phyloP scores from a whole-genome alignment of 164 flowering plant genomes.

The Sedum album region DNA sequence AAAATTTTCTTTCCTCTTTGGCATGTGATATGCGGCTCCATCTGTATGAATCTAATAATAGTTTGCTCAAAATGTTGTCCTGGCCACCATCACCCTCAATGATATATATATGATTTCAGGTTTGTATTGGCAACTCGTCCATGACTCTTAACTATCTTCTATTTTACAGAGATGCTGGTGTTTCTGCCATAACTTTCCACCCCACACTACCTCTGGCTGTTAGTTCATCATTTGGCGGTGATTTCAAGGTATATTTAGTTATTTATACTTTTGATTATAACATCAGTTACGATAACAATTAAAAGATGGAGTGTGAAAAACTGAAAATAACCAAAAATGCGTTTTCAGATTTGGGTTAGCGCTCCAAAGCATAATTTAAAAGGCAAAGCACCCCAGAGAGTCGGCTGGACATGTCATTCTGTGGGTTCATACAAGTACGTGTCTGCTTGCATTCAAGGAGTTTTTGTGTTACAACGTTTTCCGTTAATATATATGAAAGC shows the following conservation, averaged over 20 bases:
- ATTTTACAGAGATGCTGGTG: slow-evolving; percentile 51
- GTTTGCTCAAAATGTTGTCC: not conserved
- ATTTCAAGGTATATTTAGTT: slow-evolving; percentile 68
- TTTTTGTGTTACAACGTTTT: not conserved
- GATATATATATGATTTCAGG: not conserved
- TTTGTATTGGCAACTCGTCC: not conserved
- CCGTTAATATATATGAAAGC: not conserved
- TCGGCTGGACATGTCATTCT: slow-evolving; percentile 89
- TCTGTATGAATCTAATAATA: not conserved
- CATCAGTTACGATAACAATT: not conserved
- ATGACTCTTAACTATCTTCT: not conserved
- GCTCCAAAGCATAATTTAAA: slow-evolving; percentile 24
- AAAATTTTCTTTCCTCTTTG: not conserved
- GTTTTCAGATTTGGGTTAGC: slow-evolving; percentile 60
- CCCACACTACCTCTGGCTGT: slow-evolving; percentile 68
- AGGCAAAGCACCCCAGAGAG: slow-evolving; percentile 26
- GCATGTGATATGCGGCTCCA: not conserved
- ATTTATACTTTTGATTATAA: not conserved
- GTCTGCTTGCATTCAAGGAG: not conserved
- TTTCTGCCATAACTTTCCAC: slow-evolving; percentile 81
- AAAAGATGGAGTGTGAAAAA: not conserved
- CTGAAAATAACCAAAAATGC: slow-evolving; percentile 4
- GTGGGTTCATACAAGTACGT: slow-evolving; percentile 92
- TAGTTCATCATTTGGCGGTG: slow-evolving; percentile 80
- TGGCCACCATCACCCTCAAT: not conserved